Base-by-base conservation (phyloP, 2,329 filamentous ascomycete species). In the Aspergillus ruber region DNA sequence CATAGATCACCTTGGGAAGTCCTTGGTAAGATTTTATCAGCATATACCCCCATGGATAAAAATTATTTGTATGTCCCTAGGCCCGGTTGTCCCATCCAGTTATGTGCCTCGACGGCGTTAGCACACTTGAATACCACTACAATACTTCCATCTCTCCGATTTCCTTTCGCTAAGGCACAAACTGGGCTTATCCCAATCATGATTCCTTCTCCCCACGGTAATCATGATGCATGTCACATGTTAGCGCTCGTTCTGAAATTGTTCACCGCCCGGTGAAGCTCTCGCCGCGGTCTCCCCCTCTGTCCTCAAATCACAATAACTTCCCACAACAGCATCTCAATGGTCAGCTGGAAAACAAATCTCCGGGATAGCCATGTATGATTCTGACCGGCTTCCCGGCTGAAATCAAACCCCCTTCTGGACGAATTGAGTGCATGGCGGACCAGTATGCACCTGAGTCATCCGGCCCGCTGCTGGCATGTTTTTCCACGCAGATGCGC, bases 401-500 rank as follows among this genome's bases (percentile, higher is more conserved):
- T 52, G 42, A 50, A 36, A 41, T 41, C 41, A 15, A 9, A 42
- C 10, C 10, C 21, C 13, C 23, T 7, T 33, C 18, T 38, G 29
- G 29, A 25, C 32, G 4, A 48, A 54, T 49, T 47, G 45, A 53
- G 48, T 64, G 56, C 52, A 64, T 64, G 61, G 58, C 58, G 53
- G 56, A 54, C 52, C 59, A 67, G 51, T 50, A 71, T 71, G 69
- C 58, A 60, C 52, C 56, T 53, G 53, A 59, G 57, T 59, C 61
- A 61, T 60, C 54, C 60, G 57, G 56, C 63, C 56, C 59, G 60
- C 56, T 60, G 64, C 57, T 62, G 64, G 59, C 53, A 54, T 46
- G 39, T 50, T 50, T 50, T 65, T 43, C 60, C 50, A 49, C 55
- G 50, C 46, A 53, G 49, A 54, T 49, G 51, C 51, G 48, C 48